A percentile compares a stretch with the other conserved stretches of the same genome.
phyloP scores from a whole-genome alignment of 1,284 basidiomycete genomes.

The Schizopora paradoxa region DNA sequence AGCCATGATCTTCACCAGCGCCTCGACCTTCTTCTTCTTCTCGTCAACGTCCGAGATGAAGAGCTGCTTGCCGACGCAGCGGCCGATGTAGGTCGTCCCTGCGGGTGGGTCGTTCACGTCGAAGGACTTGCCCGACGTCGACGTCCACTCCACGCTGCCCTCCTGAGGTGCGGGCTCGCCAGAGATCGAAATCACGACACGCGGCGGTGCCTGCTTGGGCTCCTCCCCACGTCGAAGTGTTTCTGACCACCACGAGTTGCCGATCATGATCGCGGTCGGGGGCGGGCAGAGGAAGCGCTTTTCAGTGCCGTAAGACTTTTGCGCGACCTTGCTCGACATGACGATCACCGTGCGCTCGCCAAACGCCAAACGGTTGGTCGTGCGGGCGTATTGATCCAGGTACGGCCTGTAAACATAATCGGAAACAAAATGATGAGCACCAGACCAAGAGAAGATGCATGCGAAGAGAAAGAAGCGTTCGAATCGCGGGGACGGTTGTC shows the following conservation, averaged over 20 bases:
- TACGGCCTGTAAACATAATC: slow-evolving; percentile 53
- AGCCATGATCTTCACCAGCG: slow-evolving; percentile 83
- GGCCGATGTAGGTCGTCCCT: slow-evolving; percentile 78
- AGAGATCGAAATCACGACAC: slow-evolving; percentile 87
- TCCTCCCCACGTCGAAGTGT: slow-evolving; percentile 66
- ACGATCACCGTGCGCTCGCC: slow-evolving; percentile 93
- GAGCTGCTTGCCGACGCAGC: slow-evolving; percentile 85
- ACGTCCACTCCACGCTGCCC: slow-evolving; percentile 80
- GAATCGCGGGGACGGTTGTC: too few relatives aligned
- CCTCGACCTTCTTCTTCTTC: slow-evolving; percentile 89
- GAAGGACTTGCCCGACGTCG: slow-evolving; percentile 75
- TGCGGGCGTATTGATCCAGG: slow-evolving; percentile 78
- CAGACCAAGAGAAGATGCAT: slow-evolving; percentile 3
- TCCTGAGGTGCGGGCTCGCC: slow-evolving; percentile 82
- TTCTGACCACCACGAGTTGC: slow-evolving; percentile 92
- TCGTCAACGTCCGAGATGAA: slow-evolving; percentile 89
- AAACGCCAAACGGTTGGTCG: slow-evolving; percentile 81
- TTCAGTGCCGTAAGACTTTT: slow-evolving; percentile 95
- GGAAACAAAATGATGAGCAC: slow-evolving; percentile 9
- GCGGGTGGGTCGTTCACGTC: slow-evolving; percentile 76
- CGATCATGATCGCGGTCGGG: slow-evolving; percentile 91
- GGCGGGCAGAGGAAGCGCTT: slow-evolving; percentile 96
- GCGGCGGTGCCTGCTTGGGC: slow-evolving; percentile 70
- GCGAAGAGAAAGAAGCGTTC: slow-evolving; percentile 16
- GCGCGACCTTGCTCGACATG: slow-evolving; percentile 94